Evolutionary conservation across 1,139 yeast species (phyloP).

Genomic region (Pichia sp.): DNA sequence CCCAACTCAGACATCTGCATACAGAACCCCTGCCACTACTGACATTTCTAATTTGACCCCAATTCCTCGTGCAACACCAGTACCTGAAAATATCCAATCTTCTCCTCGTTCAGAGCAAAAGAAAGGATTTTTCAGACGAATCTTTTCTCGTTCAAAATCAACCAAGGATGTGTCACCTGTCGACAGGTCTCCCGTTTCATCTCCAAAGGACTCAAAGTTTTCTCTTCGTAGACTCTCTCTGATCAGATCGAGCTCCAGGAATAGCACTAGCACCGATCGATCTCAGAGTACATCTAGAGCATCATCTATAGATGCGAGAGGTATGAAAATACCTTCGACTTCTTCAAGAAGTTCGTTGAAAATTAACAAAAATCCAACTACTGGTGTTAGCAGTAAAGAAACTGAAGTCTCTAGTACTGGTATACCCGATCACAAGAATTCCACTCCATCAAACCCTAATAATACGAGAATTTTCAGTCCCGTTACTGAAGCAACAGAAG

Average conservation of each 20-base stretch:
- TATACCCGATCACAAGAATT: neutral
- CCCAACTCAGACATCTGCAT: neutral
- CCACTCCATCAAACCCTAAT: neutral
- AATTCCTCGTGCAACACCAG: neutral
- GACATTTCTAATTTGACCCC: neutral
- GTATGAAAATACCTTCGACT: neutral
- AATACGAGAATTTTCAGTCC: slow-evolving; percentile 4
- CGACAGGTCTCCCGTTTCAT: neutral
- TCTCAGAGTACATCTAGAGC: slow-evolving; percentile 5
- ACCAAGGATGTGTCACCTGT: neutral
- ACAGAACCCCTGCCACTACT: neutral
- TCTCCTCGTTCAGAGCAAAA: slow-evolving; percentile 3
- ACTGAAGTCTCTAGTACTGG: neutral
- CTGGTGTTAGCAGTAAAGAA: neutral
- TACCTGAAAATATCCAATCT: neutral
- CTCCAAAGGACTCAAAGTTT: slow-evolving; percentile 1
- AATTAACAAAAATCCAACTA: neutral
- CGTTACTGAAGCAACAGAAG: neutral
- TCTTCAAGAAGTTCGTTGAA: neutral
- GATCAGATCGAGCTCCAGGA: slow-evolving; percentile 2
- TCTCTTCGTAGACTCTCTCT: slow-evolving; percentile 7
- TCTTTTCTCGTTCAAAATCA: slow-evolving; percentile 11
- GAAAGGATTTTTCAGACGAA: slow-evolving; percentile 9
- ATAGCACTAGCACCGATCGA: neutral
- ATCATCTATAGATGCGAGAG: slow-evolving; percentile 5